Percentiles rank a stretch among this genome's conserved stretches.
phyloP scores from a whole-genome alignment of 2,329 filamentous ascomycete species.

The Phoma sp. region DNA sequence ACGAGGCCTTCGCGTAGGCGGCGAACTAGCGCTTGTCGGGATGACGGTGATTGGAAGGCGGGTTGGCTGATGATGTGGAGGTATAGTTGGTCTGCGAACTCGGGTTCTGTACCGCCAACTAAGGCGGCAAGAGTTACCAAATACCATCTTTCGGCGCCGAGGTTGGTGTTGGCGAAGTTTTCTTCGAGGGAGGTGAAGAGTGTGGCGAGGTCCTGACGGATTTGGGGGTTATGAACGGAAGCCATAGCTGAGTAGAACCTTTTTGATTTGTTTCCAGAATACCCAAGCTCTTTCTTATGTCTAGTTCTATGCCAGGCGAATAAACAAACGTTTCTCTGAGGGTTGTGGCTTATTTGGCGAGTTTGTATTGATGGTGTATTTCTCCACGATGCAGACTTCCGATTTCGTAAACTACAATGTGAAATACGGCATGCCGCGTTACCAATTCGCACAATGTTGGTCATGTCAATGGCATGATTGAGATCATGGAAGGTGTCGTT shows the following conservation, averaged over 20 bases:
- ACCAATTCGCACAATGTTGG: background rate
- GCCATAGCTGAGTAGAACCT: background rate
- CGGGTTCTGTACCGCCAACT: conserved; percentile 60
- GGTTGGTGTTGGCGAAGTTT: conserved; percentile 36
- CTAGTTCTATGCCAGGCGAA: too few species aligned
- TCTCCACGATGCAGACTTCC: background rate
- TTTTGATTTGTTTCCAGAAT: too few species aligned
- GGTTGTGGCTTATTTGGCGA: background rate
- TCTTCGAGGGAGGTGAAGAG: conserved; percentile 5
- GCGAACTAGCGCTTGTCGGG: conserved; percentile 58
- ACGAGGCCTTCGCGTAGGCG: conserved; percentile 65
- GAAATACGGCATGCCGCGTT: background rate
- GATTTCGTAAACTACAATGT: background rate
- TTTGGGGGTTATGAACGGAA: background rate
- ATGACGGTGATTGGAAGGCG: conserved; percentile 51
- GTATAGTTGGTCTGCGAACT: conserved; percentile 64
- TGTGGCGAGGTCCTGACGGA: background rate
- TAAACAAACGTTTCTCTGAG: too few species aligned
- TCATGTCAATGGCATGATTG: background rate
- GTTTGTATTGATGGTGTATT: background rate
- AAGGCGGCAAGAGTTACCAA: conserved; percentile 54
- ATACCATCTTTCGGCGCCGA: conserved; percentile 58
- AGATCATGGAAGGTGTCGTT: background rate
- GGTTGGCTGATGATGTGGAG: conserved; percentile 61
- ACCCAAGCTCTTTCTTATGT: too few species aligned